phyloP scores from a whole-genome alignment of 23 red algal species.

The Cyanidiococcus yangmingshanensis region DNA sequence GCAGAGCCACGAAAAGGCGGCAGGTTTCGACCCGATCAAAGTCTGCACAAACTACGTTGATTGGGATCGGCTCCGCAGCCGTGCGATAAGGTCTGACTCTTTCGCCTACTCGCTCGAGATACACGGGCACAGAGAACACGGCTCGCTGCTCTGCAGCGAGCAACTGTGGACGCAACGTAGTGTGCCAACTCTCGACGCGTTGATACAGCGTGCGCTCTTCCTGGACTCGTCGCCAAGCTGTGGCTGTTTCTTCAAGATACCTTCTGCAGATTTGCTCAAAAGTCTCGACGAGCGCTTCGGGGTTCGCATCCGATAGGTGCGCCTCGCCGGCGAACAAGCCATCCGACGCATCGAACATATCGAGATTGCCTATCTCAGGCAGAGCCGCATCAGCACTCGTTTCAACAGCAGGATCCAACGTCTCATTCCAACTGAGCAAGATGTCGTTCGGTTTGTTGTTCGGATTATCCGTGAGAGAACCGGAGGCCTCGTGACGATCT shows the following conservation, averaged over 20 bases:
- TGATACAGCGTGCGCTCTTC: neutral
- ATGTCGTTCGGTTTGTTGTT: too few species aligned
- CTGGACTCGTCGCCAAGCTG: neutral
- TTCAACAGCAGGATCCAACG: too few species aligned
- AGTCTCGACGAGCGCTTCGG: neutral
- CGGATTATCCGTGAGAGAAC: too few species aligned
- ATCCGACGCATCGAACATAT: too few species aligned
- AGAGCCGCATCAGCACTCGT: too few species aligned
- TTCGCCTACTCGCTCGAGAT: neutral
- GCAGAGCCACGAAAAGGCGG: neutral
- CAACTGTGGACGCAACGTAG: neutral
- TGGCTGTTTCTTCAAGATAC: neutral
- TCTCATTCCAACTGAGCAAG: too few species aligned
- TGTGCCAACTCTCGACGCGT: neutral
- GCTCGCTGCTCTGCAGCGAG: neutral
- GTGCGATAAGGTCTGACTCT: neutral
- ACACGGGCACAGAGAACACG: neutral
- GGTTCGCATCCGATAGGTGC: neutral
- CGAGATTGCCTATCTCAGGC: too few species aligned
- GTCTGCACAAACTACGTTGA: neutral
- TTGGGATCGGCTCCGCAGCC: neutral
- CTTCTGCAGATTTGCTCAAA: neutral
- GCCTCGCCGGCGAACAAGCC: too few species aligned
- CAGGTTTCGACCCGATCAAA: neutral
- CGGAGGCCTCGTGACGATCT: too few species aligned